A percentile compares a stretch with the other conserved stretches of the same genome.
These are phyloP conservation scores for Aspergillus taichungensis DNA, from an alignment of 495 filamentous ascomycete species.

Conservation along the genomic window DNA sequence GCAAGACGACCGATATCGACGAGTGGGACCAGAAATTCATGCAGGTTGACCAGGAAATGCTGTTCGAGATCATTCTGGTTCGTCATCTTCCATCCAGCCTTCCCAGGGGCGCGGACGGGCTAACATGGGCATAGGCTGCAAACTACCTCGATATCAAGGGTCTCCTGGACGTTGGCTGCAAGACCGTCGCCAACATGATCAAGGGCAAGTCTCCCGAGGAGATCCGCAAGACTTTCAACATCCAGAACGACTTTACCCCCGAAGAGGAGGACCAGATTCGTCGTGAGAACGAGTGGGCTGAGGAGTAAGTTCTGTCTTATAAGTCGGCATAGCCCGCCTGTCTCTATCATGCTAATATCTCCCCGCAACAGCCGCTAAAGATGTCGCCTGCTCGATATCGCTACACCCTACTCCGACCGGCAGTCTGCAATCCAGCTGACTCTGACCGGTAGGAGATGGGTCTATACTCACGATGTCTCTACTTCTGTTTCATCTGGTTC, in stretches of 20 bases:
- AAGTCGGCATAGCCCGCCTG: too few species aligned
- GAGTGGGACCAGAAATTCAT: conserved; percentile 99
- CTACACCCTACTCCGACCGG: conserved; percentile 3
- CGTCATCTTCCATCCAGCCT: conserved; percentile 20
- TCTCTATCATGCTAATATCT: conserved; percentile 9
- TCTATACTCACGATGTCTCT: background rate
- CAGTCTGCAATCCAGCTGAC: background rate
- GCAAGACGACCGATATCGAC: conserved; percentile 97
- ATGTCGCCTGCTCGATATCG: background rate
- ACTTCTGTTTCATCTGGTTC: conserved; percentile 1
- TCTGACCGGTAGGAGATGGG: too few species aligned
- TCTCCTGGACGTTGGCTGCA: conserved; percentile 59
- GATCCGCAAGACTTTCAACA: conserved; percentile 70
- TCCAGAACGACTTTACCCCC: conserved; percentile 66
- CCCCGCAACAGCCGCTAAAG: conserved; percentile 30
- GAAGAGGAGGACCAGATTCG: conserved; percentile 69
- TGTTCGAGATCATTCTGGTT: conserved; percentile 98
- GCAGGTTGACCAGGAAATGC: conserved; percentile 99
- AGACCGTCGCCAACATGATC: conserved; percentile 66
- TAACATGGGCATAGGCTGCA: conserved; percentile 37
- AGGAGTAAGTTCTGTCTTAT: conserved; percentile 44
- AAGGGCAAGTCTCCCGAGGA: conserved; percentile 66
- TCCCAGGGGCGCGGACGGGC: too few species aligned
- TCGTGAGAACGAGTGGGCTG: conserved; percentile 66
- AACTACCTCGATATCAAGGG: conserved; percentile 68